Base-by-base conservation (phyloP, 2,329 filamentous ascomycete species). In the Xylaria sp. region DNA sequence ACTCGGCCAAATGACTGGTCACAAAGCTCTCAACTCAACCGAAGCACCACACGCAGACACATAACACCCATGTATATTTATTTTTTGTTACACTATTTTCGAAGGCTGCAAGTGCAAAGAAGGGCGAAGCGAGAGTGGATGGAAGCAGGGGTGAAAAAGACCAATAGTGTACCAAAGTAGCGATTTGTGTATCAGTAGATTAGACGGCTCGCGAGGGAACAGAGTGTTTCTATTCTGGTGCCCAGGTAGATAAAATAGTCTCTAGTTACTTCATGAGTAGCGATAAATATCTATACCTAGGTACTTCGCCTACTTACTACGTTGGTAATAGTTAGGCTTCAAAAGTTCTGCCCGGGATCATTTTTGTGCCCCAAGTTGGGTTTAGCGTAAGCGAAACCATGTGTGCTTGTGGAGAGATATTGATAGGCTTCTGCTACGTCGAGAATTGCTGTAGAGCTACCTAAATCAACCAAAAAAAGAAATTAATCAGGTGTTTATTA, bases 21-120 rank as follows among this genome's bases (percentile, higher is more conserved):
- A 57, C 63, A 64, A 74, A 71, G 75, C 72, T 76, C 75, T 72
- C 76, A 77, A 74, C 76, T 77, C 75, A 76, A 70, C 70, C 58
- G 32, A 71, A 73, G 69, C 73, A 69, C 59, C 40, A 42, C 18
- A 42, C 73, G 68, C 59, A 65, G 47, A 71, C 68, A 40, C 23
- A 60, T 23, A 55, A 29, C 57, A 66, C 42, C 59, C 55, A 50
- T 69, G 65, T 70, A 70, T 54, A 68, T 63, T 63, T 51, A 62
- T 29, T 13, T 55, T 16, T 5, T 66, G 59, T 69, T 65, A 63
- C 66, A 70, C 63, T 71, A 69, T 37, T 67, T 35, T 48, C 21
- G 59, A 65, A 50, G 61, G 63, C 29, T 50, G 59, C 9, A 4
- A 55, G 60, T 40, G 37, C 48, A 40, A 61, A 60, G 55, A 25